phyloP scores from a whole-genome alignment of 352 stramenopile species.

The Phytopythium boreale region DNA sequence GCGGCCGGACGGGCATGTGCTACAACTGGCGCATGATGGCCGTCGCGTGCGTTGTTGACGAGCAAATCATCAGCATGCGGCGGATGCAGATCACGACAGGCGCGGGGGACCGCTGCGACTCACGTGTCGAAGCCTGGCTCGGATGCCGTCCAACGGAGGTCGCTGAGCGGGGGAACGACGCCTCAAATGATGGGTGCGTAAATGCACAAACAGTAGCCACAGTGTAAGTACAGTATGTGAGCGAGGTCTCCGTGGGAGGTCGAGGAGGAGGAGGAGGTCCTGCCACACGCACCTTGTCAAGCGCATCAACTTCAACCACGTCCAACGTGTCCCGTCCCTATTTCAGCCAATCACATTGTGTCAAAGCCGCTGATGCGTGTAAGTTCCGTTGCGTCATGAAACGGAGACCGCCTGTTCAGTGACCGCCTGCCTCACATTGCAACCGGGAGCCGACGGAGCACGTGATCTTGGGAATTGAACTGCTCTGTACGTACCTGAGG shows the following conservation, averaged over 20 bases:
- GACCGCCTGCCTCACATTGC: too few species aligned
- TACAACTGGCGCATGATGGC: constrained; percentile 45
- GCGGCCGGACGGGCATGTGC: constrained; percentile 29
- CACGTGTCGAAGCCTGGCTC: background rate
- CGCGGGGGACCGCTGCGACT: background rate
- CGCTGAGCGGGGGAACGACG: too few species aligned
- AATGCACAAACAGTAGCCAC: background rate
- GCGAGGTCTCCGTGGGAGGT: background rate
- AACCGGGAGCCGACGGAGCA: background rate
- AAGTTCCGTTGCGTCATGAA: too few species aligned
- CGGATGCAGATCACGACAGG: background rate
- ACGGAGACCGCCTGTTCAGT: too few species aligned
- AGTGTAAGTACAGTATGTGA: background rate
- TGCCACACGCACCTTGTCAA: background rate
- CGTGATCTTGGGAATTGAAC: background rate
- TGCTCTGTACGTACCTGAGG: too few species aligned
- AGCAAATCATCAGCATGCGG: background rate
- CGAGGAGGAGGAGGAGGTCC: background rate
- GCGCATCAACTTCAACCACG: constrained; percentile 3
- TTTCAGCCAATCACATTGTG: background rate
- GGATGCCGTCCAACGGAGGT: background rate
- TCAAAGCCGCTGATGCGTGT: background rate
- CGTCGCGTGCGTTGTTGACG: constrained; percentile 21
- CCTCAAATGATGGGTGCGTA: too few species aligned
- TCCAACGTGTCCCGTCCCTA: background rate